Evolutionary conservation across 345 rosid genomes (phyloP), one percentile per base, ranked within the genome.

Genomic region (Camelina hispida): DNA sequence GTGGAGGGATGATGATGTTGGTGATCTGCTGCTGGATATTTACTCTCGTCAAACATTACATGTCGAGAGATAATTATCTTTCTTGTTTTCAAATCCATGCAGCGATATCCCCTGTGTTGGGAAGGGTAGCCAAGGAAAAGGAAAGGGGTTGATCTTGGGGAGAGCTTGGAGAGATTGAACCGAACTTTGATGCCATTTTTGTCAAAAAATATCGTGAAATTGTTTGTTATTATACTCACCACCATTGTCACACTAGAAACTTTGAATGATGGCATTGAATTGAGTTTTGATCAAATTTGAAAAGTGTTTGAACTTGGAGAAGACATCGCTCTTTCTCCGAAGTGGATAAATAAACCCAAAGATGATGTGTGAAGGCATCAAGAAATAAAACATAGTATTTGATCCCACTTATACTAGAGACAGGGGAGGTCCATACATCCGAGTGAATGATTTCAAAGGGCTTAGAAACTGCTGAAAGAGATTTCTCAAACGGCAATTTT

Each of bases 61-160:
- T 52, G 51, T 1, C 62, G 13, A 7, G 51, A 52, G 1, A 68
- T 68, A 1, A 68, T 67, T 0, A 53, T 38, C 0, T 53, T 53
- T 2, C 10, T 13, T 0, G 64, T 32, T 13, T 58, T 35, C 0
- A 59, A 10, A 3, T 59, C 66, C 5, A 32, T 14, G 6, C 67
- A 71, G 0, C 13, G 7, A 9, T 58, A 59, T 0, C 66, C 58
- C 0, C 25, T 22, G 3, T 71, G 66, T 0, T 58, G 18, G 2
- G 6, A 1, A 0, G 35, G 57, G 3, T 58, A 70, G 0, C 74
- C 57, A 1, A 70, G 22, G 0, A 70, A 70, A 0, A 70, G 2
- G 1, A 22, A 58, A 0, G 74, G 65, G 0, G 32, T 28, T 0
- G 74, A 15, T 0, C 40, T 0, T 0, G 62, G 7, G 0, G 50